Percentiles rank a stretch among this genome's conserved stretches.
phyloP scores from a whole-genome alignment of 2,329 filamentous ascomycete genomes.

The Nannizziopsis arthrosporioides region DNA sequence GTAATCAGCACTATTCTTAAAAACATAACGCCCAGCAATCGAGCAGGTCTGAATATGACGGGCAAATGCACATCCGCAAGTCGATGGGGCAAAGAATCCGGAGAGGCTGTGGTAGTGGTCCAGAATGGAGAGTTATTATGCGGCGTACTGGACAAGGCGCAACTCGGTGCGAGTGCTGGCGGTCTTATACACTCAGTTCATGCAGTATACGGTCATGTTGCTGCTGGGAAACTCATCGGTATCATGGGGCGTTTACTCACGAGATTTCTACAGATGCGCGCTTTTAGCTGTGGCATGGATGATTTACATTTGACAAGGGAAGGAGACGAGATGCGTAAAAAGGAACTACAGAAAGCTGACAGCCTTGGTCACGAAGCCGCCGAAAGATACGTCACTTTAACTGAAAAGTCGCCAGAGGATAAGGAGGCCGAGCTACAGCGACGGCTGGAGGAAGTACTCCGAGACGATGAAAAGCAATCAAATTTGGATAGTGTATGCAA shows the following conservation, averaged over 20 bases:
- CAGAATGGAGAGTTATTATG: slow-evolving; percentile 76
- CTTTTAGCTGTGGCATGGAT: slow-evolving; percentile 95
- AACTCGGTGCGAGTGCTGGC: slow-evolving; percentile 76
- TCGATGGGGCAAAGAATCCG: slow-evolving; percentile 58
- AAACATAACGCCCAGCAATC: slow-evolving; percentile 72
- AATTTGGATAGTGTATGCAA: slow-evolving; percentile 85
- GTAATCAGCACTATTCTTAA: slow-evolving; percentile 84
- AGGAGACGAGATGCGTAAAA: slow-evolving; percentile 60
- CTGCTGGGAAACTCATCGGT: slow-evolving; percentile 78
- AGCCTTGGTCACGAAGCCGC: slow-evolving; percentile 67
- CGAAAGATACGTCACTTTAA: slow-evolving; percentile 75
- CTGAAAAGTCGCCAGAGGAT: slow-evolving; percentile 49
- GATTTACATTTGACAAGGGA: slow-evolving; percentile 74
- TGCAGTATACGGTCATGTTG: slow-evolving; percentile 78
- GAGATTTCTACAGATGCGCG: slow-evolving; percentile 79
- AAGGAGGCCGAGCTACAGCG: slow-evolving; percentile 60
- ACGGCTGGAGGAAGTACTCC: slow-evolving; percentile 76
- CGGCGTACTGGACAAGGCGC: slow-evolving; percentile 90
- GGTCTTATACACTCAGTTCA: slow-evolving; percentile 87
- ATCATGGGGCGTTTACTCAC: slow-evolving; percentile 82
- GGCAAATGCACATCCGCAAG: slow-evolving; percentile 68
- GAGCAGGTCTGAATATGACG: slow-evolving; percentile 64
- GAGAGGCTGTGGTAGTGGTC: slow-evolving; percentile 73
- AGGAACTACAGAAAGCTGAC: slow-evolving; percentile 56
- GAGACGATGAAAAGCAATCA: slow-evolving; percentile 82